These are phyloP conservation scores for Balakata baccata DNA, from an alignment of 345 rosid species.

Conservation along the genomic window DNA sequence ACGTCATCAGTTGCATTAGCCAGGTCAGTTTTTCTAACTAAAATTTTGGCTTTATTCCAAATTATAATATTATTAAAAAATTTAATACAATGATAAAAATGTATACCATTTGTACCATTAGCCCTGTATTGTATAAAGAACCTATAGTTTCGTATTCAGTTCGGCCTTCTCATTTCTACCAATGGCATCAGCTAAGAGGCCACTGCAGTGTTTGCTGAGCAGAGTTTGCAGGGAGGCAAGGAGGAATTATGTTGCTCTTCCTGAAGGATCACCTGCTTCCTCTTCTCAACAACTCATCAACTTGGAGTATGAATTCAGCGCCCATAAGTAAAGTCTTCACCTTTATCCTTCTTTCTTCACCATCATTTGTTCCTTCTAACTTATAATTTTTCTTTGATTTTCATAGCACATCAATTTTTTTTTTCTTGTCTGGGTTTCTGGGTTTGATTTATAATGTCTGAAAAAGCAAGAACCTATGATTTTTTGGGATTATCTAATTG, in stretches of 20 bases:
- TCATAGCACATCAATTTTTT: neutral
- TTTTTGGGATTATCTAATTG: neutral
- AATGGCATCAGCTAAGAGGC: slow-evolving; percentile 15
- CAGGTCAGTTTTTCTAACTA: too few species aligned
- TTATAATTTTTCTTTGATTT: neutral
- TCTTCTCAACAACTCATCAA: slow-evolving; percentile 66
- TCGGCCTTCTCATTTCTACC: neutral
- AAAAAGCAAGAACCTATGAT: neutral
- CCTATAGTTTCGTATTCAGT: too few species aligned
- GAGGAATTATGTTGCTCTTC: slow-evolving; percentile 43
- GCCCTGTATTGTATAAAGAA: too few species aligned
- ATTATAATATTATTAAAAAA: too few species aligned
- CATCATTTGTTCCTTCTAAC: neutral
- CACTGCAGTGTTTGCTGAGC: slow-evolving; percentile 15
- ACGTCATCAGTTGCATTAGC: too few species aligned
- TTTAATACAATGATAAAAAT: too few species aligned
- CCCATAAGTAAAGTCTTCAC: slow-evolving; percentile 65
- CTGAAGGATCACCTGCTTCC: slow-evolving; percentile 39
- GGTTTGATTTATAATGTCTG: slow-evolving; percentile 10
- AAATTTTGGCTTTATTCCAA: too few species aligned
- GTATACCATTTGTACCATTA: too few species aligned
- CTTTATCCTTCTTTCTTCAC: neutral
- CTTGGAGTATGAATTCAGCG: slow-evolving; percentile 73
- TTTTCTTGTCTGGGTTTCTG: slow-evolving; percentile 17
- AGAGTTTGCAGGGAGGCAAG: slow-evolving; percentile 15